Percentiles rank a stretch among this genome's conserved stretches.
These are phyloP conservation scores for Beauveria rudraprayagi DNA, from an alignment of 2,329 filamentous ascomycete species.

Conservation along the genomic window DNA sequence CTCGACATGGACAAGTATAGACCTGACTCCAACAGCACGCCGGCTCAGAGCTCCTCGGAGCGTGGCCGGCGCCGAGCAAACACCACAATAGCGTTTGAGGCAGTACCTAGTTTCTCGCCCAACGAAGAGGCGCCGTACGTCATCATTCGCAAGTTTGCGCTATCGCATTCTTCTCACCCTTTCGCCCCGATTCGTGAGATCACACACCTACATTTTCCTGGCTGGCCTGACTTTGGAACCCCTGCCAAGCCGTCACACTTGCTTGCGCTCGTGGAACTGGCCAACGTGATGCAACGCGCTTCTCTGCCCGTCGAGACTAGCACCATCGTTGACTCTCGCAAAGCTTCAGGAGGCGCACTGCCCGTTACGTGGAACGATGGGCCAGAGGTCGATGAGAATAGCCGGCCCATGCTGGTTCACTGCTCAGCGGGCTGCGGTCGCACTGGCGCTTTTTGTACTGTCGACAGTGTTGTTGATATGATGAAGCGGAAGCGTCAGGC, in stretches of 20 bases:
- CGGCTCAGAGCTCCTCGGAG: slow-evolving; percentile 25
- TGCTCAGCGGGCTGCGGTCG: slow-evolving; percentile 94
- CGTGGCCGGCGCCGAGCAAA: slow-evolving; percentile 43
- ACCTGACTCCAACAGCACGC: slow-evolving; percentile 26
- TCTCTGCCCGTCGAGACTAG: slow-evolving; percentile 40
- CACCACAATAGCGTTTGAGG: slow-evolving; percentile 40
- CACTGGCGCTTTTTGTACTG: slow-evolving; percentile 93
- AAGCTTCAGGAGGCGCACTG: slow-evolving; percentile 19
- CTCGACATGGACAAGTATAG: slow-evolving; percentile 58
- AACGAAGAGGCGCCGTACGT: slow-evolving; percentile 61
- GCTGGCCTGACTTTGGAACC: slow-evolving; percentile 96
- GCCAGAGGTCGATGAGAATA: slow-evolving; percentile 43
- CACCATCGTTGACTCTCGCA: slow-evolving; percentile 25
- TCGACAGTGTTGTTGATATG: slow-evolving; percentile 94
- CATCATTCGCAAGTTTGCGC: slow-evolving; percentile 76
- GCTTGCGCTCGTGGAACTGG: slow-evolving; percentile 81
- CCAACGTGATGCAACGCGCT: slow-evolving; percentile 62
- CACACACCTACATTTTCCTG: slow-evolving; percentile 86
- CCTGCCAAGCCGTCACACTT: slow-evolving; percentile 84
- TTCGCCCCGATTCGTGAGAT: slow-evolving; percentile 86
- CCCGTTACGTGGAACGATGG: slow-evolving; percentile 46
- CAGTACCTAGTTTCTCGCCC: slow-evolving; percentile 22
- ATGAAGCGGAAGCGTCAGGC: slow-evolving; percentile 69
- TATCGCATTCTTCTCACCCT: slow-evolving; percentile 68
- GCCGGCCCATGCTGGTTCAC: slow-evolving; percentile 79